Conservation (phyloP, 345 rosid species). For the Brassica cretica region DNA sequence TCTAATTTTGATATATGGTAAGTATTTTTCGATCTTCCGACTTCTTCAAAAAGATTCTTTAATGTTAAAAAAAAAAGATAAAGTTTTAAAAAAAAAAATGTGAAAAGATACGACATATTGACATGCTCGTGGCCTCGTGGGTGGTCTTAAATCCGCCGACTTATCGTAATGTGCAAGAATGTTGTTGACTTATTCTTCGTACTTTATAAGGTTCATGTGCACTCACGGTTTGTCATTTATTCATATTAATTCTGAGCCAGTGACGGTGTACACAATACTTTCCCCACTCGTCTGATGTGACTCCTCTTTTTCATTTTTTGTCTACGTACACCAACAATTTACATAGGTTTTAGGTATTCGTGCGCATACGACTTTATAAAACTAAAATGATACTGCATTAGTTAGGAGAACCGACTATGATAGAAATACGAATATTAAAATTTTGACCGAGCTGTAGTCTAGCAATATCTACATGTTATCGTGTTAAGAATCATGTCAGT, state of each 20-base stretch:
- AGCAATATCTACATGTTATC: not conserved
- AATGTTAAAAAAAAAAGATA: no score
- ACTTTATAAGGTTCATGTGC: constrained; percentile 36
- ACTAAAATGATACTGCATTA: not conserved
- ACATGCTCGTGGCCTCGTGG: constrained; percentile 36
- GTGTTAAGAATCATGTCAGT: no score
- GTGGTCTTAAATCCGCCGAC: constrained; percentile 39
- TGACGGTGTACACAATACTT: constrained; percentile 26
- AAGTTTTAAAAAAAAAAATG: not conserved
- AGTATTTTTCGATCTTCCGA: no score
- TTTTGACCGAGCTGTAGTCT: not conserved
- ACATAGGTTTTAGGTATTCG: not conserved
- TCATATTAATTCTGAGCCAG: constrained; percentile 24
- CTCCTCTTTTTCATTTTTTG: not conserved
- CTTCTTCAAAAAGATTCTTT: no score
- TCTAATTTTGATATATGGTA: no score
- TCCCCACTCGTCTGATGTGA: constrained; percentile 34
- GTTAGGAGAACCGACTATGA: not conserved
- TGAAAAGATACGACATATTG: constrained; percentile 5
- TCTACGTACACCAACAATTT: constrained; percentile 18
- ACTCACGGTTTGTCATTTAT: constrained; percentile 34
- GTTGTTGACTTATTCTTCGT: constrained; percentile 25
- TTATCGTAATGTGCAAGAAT: constrained; percentile 2
- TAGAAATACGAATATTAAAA: not conserved
- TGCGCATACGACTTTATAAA: not conserved